A percentile compares a stretch with the other conserved stretches of the same genome.
These are phyloP conservation scores for Dryadomyces quercivorus DNA, from an alignment of 2,329 filamentous ascomycete species.

Conservation along the genomic window DNA sequence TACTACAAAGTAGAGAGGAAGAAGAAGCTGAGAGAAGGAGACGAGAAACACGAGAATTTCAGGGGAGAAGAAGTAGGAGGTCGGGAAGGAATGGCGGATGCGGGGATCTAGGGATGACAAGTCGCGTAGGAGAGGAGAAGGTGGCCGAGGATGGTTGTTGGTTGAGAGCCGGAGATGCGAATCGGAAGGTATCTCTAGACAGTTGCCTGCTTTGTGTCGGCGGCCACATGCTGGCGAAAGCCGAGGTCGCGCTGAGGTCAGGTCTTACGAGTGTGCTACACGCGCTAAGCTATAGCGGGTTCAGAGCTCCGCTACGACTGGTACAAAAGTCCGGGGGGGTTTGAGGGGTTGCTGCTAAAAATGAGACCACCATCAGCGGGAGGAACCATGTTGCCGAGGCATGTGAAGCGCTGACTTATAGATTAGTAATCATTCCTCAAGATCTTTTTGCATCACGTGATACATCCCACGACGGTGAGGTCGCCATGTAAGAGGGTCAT, in stretches of 20 bases:
- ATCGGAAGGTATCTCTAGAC: too few species aligned
- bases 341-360: not conserved
- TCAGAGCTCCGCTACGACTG: not conserved
- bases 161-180: not conserved
- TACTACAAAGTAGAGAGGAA: not conserved
- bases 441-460: too few species aligned
- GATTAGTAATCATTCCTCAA: too few species aligned
- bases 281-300: not conserved
- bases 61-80: not conserved
- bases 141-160: not conserved
- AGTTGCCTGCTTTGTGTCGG: not conserved
- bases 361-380: too few species aligned
- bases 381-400: not conserved
- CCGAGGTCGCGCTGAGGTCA: constrained; percentile 11
- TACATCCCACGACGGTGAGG: too few species aligned
- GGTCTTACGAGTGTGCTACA: not conserved
- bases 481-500: too few species aligned
- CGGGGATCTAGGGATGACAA: not conserved
- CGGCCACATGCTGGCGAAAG: constrained; percentile 13
- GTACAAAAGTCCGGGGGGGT: not conserved
- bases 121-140: not conserved
- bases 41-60: not conserved
- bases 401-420: too few species aligned
- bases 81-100: not conserved
- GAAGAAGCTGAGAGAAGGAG: not conserved